Evolutionary conservation across 345 rosid genomes (phyloP).

Genomic region (Turritis glabra): DNA sequence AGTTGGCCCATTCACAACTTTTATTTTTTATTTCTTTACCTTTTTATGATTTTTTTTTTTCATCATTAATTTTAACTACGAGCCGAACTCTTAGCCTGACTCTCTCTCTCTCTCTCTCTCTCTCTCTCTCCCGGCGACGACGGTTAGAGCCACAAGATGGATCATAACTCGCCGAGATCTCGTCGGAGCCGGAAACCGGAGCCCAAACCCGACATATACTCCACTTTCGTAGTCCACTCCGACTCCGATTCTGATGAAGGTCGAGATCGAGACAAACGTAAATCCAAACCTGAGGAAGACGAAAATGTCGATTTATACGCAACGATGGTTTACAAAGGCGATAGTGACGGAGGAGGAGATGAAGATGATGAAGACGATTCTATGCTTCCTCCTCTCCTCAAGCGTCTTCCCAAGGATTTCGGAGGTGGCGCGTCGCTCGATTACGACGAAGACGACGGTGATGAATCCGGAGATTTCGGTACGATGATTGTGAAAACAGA

Average conservation of each 20-base stretch:
- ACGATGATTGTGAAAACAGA: conserved; percentile 79
- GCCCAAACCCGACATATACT: conserved; percentile 51
- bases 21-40: background rate
- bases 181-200: conserved; percentile 52
- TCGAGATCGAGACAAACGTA: conserved; percentile 28
- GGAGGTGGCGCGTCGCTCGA: conserved; percentile 65
- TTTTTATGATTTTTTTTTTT: background rate
- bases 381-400: conserved; percentile 83
- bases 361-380: conserved; percentile 62
- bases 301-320: conserved; percentile 51
- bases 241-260: conserved; percentile 50
- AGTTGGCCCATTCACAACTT: background rate
- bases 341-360: conserved; percentile 38
- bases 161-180: conserved; percentile 41
- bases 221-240: conserved; percentile 59
- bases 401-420: conserved; percentile 86
- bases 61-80: background rate
- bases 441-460: conserved; percentile 55
- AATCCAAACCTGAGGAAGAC: conserved; percentile 34
- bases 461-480: conserved; percentile 54
- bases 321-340: conserved; percentile 52
- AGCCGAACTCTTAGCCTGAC: conserved; percentile 4
- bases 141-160: conserved; percentile 44
- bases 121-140: conserved; percentile 29
- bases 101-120: conserved; percentile 6